A percentile compares a stretch with the other conserved stretches of the same genome.
Conservation (phyloP, 345 rosid species). For the Murraya koenigii region DNA sequence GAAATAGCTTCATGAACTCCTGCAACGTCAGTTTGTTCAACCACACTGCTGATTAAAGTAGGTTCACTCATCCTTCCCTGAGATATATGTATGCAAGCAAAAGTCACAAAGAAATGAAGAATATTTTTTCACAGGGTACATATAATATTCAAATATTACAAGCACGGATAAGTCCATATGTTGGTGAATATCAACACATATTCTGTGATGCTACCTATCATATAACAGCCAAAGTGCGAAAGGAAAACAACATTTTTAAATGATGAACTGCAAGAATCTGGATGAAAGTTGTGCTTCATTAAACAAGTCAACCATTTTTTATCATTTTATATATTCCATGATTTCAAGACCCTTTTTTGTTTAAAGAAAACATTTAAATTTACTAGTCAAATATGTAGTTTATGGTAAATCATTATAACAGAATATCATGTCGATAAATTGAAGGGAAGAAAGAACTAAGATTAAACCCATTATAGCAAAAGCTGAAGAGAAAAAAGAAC, state of each 20-base stretch:
- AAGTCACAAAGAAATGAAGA: neutral
- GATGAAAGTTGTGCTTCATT: neutral
- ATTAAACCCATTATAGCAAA: neutral
- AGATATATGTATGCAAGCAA: neutral
- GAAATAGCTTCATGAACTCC: conserved; percentile 32
- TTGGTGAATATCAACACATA: neutral
- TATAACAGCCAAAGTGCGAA: neutral
- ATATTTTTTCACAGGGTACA: neutral
- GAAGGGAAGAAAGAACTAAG: neutral
- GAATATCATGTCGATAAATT: neutral
- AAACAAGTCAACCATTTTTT: neutral
- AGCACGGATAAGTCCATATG: neutral
- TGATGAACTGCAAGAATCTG: neutral
- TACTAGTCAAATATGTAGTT: neutral
- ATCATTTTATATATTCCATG: neutral
- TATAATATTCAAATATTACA: neutral
- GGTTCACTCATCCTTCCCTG: conserved; percentile 29
- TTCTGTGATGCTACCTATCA: neutral
- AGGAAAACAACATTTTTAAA: neutral
- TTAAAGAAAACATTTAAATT: neutral
- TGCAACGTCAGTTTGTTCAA: conserved; percentile 32
- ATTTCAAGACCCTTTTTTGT: too few species aligned
- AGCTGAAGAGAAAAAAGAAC: neutral
- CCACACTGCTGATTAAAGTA: conserved; percentile 5
- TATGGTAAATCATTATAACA: neutral